Evolutionary conservation across 257 asterid genomes (phyloP), one percentile per base, ranked within the genome.

Genomic region (Plantago ovata): DNA sequence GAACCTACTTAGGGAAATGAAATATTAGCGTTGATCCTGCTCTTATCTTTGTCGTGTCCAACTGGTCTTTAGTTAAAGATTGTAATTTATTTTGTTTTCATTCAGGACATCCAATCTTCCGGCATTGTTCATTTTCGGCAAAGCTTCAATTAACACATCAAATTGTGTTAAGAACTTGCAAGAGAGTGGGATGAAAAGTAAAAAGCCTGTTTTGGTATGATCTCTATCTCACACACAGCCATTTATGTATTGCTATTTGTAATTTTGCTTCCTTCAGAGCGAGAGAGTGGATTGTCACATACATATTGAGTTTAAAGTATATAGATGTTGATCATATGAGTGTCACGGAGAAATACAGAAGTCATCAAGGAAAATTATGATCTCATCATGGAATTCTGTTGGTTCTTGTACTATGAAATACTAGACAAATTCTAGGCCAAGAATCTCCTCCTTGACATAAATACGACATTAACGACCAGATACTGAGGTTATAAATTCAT

Each of bases 81-180:
- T 4, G 21, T 50, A 22, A 50, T 50, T 50, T 16, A 9, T 1
- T 43, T 20, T 46, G 0, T 50, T 69, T 49, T 64, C 55, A 53
- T 64, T 60, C 80, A 92, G 98, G 78, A 85, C 98, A 12, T 83
- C 97, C 21, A 76, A 69, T 20, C 78, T 88, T 70, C 97, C 98
- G 16, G 94, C 97, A 48, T 64, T 84, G 33, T 89, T 85, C 70
- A 81, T 92, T 51, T 84, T 88, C 22, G 91, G 85, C n/a, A 92
- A 85, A 72, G 88, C 88, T 70, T 58, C 91, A 6, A 66, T 92
- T 61, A 65, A 19, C 68, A 73, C 73, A 22, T 68, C 84, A 22
- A 61, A 64, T 24, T 88, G 96, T 76, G 86, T 74, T 13, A 75
- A 66, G 56, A 72, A 40, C 41, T 72, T 85, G 69, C 66, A 72